Evolutionary conservation across 2,329 filamentous ascomycete species (phyloP).

Genomic region (Nothopassalora personata): DNA sequence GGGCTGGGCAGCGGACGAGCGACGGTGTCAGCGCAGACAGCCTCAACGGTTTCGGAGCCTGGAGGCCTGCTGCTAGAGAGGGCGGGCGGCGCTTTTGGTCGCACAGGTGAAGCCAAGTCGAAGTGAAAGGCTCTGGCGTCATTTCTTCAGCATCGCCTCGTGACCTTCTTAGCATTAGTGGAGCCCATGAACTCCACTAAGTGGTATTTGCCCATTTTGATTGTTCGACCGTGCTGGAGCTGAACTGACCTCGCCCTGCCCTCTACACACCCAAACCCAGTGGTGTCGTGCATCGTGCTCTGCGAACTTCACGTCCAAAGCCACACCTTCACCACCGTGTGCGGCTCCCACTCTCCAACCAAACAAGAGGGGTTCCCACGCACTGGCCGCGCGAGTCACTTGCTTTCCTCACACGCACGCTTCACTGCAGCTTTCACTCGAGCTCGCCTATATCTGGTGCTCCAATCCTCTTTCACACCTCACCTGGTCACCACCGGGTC

Average conservation of each 20-base stretch:
- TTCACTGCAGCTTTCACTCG: neutral
- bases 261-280: neutral
- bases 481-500: neutral
- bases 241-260: neutral
- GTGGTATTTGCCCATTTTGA: slow-evolving; percentile 2
- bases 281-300: neutral
- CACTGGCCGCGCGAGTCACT: neutral
- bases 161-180: neutral
- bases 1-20: neutral
- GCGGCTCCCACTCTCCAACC: neutral
- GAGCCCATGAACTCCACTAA: neutral
- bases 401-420: neutral
- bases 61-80: neutral
- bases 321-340: neutral
- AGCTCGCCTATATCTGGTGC: neutral
- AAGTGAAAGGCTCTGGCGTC: neutral
- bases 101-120: neutral
- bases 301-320: neutral
- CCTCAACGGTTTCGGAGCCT: neutral
- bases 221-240: neutral
- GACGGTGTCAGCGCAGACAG: neutral
- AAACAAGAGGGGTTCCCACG: neutral
- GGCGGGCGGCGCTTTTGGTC: no score
- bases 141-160: neutral
- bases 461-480: neutral